Percentiles rank a stretch among this genome's conserved stretches.
These are phyloP conservation scores for Penicillium sp. DNA, from an alignment of 2,329 filamentous ascomycete genomes.

Conservation along the genomic window DNA sequence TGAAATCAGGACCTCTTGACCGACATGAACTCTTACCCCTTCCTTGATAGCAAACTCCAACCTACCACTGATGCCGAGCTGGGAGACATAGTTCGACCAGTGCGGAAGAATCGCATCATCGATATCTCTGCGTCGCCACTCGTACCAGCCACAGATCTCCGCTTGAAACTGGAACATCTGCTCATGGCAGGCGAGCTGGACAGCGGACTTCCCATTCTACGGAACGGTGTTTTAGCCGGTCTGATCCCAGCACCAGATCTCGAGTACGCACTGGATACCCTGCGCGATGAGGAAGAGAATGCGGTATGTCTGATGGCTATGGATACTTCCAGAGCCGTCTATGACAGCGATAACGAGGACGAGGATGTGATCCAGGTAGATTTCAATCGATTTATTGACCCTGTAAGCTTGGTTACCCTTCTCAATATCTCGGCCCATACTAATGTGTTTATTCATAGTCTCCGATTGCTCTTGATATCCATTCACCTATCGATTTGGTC, in stretches of 20 bases:
- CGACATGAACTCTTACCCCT: slow-evolving; percentile 96
- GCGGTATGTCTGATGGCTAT: slow-evolving; percentile 77
- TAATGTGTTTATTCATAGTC: slow-evolving; percentile 49
- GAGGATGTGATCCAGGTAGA: slow-evolving; percentile 66
- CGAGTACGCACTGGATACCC: slow-evolving; percentile 83
- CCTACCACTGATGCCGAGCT: slow-evolving; percentile 87
- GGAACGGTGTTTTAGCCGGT: slow-evolving; percentile 76
- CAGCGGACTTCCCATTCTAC: slow-evolving; percentile 82
- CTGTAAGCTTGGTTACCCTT: slow-evolving; percentile 52
- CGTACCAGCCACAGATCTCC: slow-evolving; percentile 72
- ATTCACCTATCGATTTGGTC: slow-evolving; percentile 88
- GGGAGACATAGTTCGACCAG: slow-evolving; percentile 76
- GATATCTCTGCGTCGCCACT: slow-evolving; percentile 82
- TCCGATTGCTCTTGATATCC: slow-evolving; percentile 82
- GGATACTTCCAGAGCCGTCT: slow-evolving; percentile 52
- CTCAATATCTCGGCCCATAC: neutral
- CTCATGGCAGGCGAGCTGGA: slow-evolving; percentile 87
- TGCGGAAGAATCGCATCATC: slow-evolving; percentile 74
- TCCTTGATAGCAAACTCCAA: slow-evolving; percentile 93
- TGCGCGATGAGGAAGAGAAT: slow-evolving; percentile 67
- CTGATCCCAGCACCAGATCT: slow-evolving; percentile 92
- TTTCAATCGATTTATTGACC: slow-evolving; percentile 89
- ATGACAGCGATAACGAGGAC: slow-evolving; percentile 60
- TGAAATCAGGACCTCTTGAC: slow-evolving; percentile 72
- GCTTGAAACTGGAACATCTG: slow-evolving; percentile 75